Conservation (phyloP, 1,284 basidiomycete genomes). For the Cerioporus squamosus region DNA sequence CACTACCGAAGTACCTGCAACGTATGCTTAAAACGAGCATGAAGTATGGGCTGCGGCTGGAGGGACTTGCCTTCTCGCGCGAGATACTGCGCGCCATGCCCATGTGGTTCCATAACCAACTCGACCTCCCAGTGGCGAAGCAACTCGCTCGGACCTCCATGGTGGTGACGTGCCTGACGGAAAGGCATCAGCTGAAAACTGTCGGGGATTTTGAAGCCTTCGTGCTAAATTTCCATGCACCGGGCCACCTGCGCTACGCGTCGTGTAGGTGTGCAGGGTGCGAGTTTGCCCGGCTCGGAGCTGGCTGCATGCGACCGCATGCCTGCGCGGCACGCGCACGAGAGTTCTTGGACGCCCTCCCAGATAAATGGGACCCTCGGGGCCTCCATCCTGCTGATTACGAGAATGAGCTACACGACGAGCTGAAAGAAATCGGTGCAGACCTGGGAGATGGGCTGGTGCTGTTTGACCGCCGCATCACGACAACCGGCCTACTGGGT, state of each 20-base stretch:
- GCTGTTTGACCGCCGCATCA: not conserved
- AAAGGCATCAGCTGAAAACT: not conserved
- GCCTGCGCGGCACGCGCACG: not conserved
- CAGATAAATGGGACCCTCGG: constrained; percentile 13
- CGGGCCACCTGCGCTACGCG: not conserved
- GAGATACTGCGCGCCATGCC: constrained; percentile 20
- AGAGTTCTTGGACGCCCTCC: constrained; percentile 1
- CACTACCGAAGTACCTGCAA: constrained; percentile 2
- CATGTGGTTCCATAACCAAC: constrained; percentile 26
- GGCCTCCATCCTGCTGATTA: constrained; percentile 6
- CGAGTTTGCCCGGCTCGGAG: not conserved
- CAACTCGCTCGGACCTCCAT: not conserved
- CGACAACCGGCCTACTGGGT: not conserved
- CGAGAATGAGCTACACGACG: not conserved
- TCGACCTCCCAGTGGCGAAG: not conserved
- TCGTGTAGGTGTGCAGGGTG: not conserved
- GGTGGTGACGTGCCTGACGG: not conserved
- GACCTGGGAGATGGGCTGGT: not conserved
- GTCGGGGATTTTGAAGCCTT: not conserved
- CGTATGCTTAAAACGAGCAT: not conserved
- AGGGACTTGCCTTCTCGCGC: constrained; percentile 2
- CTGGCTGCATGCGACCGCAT: not conserved
- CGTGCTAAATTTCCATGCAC: not conserved
- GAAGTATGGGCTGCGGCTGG: not conserved
- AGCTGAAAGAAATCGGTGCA: no score